phyloP scores from a whole-genome alignment of 352 stramenopile genomes.

The Pythium aquatile region DNA sequence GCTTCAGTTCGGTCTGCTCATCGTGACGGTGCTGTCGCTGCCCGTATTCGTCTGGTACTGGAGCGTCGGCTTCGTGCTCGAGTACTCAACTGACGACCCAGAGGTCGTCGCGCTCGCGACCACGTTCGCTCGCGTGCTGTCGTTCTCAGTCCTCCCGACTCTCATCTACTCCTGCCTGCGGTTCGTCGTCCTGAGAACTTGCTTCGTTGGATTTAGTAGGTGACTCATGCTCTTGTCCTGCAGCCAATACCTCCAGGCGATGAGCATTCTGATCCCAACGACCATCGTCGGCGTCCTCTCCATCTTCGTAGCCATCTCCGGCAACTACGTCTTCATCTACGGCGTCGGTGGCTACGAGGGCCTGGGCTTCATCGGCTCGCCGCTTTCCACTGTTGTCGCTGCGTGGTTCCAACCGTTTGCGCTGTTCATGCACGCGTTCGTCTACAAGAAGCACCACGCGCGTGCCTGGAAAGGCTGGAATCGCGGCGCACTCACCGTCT shows the following conservation, averaged over 20 bases:
- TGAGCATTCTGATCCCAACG: slow-evolving; percentile 61
- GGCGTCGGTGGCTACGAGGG: slow-evolving; percentile 47
- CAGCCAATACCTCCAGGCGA: slow-evolving; percentile 72
- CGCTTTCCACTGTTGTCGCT: slow-evolving; percentile 70
- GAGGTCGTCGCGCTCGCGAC: slow-evolving; percentile 55
- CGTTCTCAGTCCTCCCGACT: slow-evolving; percentile 54
- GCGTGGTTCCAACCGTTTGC: slow-evolving; percentile 70
- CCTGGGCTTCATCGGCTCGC: slow-evolving; percentile 78
- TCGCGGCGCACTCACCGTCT: slow-evolving; percentile 39
- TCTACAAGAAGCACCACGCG: slow-evolving; percentile 55
- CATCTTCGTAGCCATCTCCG: slow-evolving; percentile 51
- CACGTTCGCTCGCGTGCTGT: slow-evolving; percentile 60
- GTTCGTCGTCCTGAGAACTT: slow-evolving; percentile 20
- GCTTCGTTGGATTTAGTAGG: background rate
- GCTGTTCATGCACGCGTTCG: slow-evolving; percentile 54
- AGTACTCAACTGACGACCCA: slow-evolving; percentile 60
- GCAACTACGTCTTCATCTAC: slow-evolving; percentile 79
- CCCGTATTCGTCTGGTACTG: slow-evolving; percentile 74
- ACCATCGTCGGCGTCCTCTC: slow-evolving; percentile 62
- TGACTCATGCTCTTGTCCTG: background rate
- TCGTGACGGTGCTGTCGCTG: slow-evolving; percentile 53
- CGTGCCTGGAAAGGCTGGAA: slow-evolving; percentile 66
- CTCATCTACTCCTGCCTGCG: slow-evolving; percentile 67
- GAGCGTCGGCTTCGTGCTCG: slow-evolving; percentile 55
- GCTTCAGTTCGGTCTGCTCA: slow-evolving; percentile 64